phyloP scores from a whole-genome alignment of 1,139 yeast species.

The Protomyces pachydermus region DNA sequence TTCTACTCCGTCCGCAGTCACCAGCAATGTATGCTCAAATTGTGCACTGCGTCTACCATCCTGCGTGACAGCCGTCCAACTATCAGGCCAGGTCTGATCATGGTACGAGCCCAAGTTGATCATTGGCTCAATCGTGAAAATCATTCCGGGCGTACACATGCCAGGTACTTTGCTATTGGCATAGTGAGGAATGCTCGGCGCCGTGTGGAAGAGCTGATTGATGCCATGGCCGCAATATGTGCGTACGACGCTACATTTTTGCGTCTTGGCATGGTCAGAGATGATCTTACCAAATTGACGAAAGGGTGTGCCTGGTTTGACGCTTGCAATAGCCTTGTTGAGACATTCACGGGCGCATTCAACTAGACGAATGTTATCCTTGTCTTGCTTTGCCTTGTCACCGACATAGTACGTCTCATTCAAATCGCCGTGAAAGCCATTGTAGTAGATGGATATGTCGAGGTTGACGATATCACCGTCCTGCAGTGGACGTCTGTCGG shows the following conservation, averaged over 20 bases:
- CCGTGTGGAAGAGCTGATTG: constrained; percentile 79
- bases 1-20: constrained; percentile 92
- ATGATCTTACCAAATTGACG: constrained; percentile 83
- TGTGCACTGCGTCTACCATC: constrained; percentile 91
- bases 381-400: constrained; percentile 68
- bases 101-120: constrained; percentile 77
- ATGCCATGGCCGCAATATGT: constrained; percentile 95
- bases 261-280: constrained; percentile 76
- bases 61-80: constrained; percentile 89
- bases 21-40: constrained; percentile 83
- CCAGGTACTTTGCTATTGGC: constrained; percentile 92
- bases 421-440: constrained; percentile 89
- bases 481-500: constrained; percentile 75
- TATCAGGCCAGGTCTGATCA: constrained; percentile 93
- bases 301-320: constrained; percentile 89
- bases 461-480: constrained; percentile 94
- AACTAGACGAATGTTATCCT: constrained; percentile 77
- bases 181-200: constrained; percentile 90
- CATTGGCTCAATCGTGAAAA: constrained; percentile 98
- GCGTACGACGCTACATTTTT: constrained; percentile 80
- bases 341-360: constrained; percentile 91
- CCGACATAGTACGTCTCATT: constrained; percentile 98
- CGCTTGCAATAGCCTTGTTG: constrained; percentile 71
- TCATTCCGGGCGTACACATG: constrained; percentile 91
- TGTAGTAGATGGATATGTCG: constrained; percentile 77